Percentiles rank a stretch among this genome's conserved stretches.
These are phyloP conservation scores for Lasiodiplodia theobromae DNA, from an alignment of 2,329 filamentous ascomycete genomes.

Conservation along the genomic window DNA sequence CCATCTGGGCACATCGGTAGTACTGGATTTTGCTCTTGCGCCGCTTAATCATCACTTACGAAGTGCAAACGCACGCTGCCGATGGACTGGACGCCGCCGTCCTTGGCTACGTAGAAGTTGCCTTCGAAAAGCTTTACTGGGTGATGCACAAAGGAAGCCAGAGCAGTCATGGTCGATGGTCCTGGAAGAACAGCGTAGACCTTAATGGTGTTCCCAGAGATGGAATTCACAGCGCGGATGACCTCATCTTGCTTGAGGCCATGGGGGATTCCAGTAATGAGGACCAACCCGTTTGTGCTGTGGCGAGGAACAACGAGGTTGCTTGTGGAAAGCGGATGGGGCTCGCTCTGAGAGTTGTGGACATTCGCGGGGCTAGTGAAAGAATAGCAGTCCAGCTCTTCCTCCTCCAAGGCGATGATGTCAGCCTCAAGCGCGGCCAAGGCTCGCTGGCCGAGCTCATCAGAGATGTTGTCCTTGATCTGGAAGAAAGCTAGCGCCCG, in stretches of 20 bases:
- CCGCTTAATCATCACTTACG: not conserved
- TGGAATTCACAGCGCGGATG: not conserved
- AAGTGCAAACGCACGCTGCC: constrained; percentile 1
- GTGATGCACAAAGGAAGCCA: not conserved
- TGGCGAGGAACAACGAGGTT: not conserved
- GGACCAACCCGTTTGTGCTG: not conserved
- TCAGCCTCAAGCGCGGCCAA: not conserved
- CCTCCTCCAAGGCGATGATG: not conserved
- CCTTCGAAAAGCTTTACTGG: not conserved
- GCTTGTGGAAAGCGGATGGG: not conserved
- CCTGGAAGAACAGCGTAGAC: not conserved
- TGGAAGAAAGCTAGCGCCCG: not conserved
- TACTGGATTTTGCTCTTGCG: not conserved
- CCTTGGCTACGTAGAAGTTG: not conserved
- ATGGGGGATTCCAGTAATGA: not conserved
- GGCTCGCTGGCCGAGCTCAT: not conserved
- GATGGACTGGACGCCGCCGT: not conserved
- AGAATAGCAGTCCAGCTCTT: not conserved
- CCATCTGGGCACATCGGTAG: not conserved
- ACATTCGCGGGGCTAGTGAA: not conserved
- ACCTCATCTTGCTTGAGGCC: not conserved
- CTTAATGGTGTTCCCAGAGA: not conserved
- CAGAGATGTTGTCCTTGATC: not conserved
- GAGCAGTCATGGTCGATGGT: not conserved
- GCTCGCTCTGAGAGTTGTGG: not conserved